Base-by-base conservation (phyloP, 2,329 filamentous ascomycete genomes). In the Trichoderma koningii region DNA sequence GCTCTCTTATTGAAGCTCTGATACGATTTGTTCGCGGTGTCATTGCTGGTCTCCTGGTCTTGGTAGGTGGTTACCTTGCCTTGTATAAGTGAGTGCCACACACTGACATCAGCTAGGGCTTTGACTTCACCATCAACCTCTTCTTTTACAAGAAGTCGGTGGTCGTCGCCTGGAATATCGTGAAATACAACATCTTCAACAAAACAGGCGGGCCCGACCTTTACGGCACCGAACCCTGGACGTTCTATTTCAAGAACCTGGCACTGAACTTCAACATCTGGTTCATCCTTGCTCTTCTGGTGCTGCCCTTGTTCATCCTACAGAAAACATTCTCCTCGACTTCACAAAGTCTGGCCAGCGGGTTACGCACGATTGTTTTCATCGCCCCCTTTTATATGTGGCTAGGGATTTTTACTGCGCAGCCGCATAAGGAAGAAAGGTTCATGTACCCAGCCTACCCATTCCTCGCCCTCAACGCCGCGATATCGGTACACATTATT, bases 401-500 rank as follows among this genome's bases (percentile, higher is more conserved):
- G 95, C 84, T 99, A 30, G 85, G 79, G 3, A 95, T 98, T 68
- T 98, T 99, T 79, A 94, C 91, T 0, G 75, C 90, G 9, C 95
- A 99, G 74, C 92, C 95, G 17, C 95, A 99, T 79, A 99, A 99
- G 73, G 95, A 99, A 76, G 95, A 99, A 78, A 85, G 95, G 7
- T 99, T 99, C 80, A 98, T 99, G 93, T 99, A 97, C 73, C 95
- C 95, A 0, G 91, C 87, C 2, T 99, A 99, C 72, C 95, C 95
- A 1, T 92, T 94, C 68, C 82, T 99, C 44, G 90, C 91, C 0
- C 82, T 99, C 42, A 97, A 97, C 72, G 93, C 93, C 3, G 91
- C 94, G 9, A 85, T 97, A 61, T 86, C 91, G 4, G 80, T 96
- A 42, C 93, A 98, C 75, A 89, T 96, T 65, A 73, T 96, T 1